Evolutionary conservation across 345 rosid species (phyloP).

Genomic region (Syzygium grande): DNA sequence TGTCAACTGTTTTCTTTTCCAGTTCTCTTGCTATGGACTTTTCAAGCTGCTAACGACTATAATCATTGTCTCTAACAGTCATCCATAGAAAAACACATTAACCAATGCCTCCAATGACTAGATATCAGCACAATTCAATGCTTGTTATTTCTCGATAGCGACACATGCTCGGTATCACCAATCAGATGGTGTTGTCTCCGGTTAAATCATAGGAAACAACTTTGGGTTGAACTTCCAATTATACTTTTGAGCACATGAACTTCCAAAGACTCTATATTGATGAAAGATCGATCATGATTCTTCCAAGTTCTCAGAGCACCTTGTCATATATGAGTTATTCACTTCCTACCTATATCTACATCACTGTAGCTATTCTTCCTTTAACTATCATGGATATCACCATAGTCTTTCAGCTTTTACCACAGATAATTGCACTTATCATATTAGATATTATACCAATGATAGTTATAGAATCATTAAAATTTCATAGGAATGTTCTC

Average conservation of each 20-base stretch:
- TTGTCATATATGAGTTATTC: not conserved
- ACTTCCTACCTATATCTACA: not conserved
- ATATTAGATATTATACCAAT: not conserved
- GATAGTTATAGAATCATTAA: not conserved
- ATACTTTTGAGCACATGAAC: not conserved
- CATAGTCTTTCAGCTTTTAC: not conserved
- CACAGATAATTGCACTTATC: not conserved
- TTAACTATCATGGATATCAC: not conserved
- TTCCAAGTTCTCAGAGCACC: not conserved
- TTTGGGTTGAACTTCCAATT: not conserved
- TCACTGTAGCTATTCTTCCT: not conserved
- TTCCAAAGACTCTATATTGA: not conserved
- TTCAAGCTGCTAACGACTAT: not conserved
- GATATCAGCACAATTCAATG: not conserved
- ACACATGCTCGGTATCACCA: not conserved
- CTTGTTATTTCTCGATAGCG: not conserved
- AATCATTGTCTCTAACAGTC: not conserved
- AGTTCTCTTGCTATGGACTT: not conserved
- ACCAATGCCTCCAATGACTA: accelerated
- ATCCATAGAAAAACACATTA: not conserved
- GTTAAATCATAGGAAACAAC: not conserved
- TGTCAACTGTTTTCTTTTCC: not conserved
- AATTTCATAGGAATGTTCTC: not conserved
- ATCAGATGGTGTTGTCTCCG: not conserved
- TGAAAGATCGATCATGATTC: not conserved